phyloP scores from a whole-genome alignment of 1,284 basidiomycete species.

The Melampsora americana region DNA sequence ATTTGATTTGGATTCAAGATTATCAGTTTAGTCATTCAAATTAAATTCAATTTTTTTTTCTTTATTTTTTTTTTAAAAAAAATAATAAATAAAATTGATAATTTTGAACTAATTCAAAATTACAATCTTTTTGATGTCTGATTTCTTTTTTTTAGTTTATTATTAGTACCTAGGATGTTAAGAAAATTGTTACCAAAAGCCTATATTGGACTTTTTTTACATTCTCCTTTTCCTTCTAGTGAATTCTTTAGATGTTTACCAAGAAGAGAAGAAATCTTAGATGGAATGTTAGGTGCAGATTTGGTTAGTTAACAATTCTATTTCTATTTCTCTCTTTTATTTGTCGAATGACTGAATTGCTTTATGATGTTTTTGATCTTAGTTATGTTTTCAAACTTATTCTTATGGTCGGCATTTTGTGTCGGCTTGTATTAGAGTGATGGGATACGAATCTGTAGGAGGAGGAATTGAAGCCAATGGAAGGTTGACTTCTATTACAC shows the following conservation, averaged over 20 bases:
- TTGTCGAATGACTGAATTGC: not conserved
- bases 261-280: constrained; percentile 83
- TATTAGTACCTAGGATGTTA: constrained; percentile 82
- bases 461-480: constrained; percentile 86
- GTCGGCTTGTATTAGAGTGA: constrained; percentile 90
- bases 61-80: not conserved
- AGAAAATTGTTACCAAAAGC: constrained; percentile 73
- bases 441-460: constrained; percentile 78
- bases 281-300: constrained; percentile 97
- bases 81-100: too few species aligned
- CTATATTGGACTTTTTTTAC: constrained; percentile 82
- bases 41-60: not conserved
- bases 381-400: constrained; percentile 65
- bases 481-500: constrained; percentile 75
- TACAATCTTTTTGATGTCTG: not conserved
- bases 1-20: constrained; percentile 63
- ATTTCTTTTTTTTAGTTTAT: constrained; percentile 56
- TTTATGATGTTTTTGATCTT: not conserved
- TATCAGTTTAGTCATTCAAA: constrained; percentile 61
- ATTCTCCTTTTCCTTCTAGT: constrained; percentile 94
- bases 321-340: constrained; percentile 6
- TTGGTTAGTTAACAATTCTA: constrained; percentile 74
- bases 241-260: constrained; percentile 94
- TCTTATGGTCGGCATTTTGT: constrained; percentile 94
- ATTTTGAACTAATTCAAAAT: too few species aligned